A percentile compares a stretch with the other conserved stretches of the same genome.
phyloP scores from a whole-genome alignment of 2,329 filamentous ascomycete species.

The Neophaeococcomyces aloes region DNA sequence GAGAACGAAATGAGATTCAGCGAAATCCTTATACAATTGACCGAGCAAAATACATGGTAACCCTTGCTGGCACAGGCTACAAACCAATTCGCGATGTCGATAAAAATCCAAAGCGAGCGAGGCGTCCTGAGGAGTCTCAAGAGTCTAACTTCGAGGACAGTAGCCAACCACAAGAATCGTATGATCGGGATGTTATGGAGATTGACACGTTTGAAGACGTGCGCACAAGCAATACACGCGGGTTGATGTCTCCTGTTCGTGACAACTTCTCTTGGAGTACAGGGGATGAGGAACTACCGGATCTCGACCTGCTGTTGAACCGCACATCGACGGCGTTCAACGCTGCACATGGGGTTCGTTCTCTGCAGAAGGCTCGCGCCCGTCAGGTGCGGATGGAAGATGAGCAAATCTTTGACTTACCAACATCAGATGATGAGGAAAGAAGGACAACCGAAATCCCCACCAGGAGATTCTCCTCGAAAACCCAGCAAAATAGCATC shows the following conservation, averaged over 20 bases:
- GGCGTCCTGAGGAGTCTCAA: conserved; percentile 11
- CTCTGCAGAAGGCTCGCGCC: background rate
- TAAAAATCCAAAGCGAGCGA: conserved; percentile 8
- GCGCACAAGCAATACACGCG: background rate
- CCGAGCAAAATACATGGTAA: conserved; percentile 33
- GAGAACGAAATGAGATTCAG: conserved; percentile 39
- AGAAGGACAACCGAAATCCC: background rate
- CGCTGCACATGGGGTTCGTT: background rate
- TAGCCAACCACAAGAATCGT: conserved; percentile 20
- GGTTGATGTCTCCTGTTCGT: background rate
- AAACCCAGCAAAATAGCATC: conserved; percentile 1
- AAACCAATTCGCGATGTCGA: conserved; percentile 31
- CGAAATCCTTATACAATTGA: conserved; percentile 40
- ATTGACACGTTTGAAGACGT: background rate
- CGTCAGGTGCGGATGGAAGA: background rate
- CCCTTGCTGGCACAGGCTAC: conserved; percentile 33
- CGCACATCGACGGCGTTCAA: background rate
- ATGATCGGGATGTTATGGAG: background rate
- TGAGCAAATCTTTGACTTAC: background rate
- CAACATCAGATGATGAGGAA: background rate
- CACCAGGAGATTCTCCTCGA: background rate
- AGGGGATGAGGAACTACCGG: background rate
- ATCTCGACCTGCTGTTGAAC: background rate
- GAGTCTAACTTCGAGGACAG: conserved; percentile 24
- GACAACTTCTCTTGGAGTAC: background rate